Evolutionary conservation across 164 flowering plant species (phyloP), one percentile per base, ranked within the genome.

Genomic region (Annona cherimola): DNA sequence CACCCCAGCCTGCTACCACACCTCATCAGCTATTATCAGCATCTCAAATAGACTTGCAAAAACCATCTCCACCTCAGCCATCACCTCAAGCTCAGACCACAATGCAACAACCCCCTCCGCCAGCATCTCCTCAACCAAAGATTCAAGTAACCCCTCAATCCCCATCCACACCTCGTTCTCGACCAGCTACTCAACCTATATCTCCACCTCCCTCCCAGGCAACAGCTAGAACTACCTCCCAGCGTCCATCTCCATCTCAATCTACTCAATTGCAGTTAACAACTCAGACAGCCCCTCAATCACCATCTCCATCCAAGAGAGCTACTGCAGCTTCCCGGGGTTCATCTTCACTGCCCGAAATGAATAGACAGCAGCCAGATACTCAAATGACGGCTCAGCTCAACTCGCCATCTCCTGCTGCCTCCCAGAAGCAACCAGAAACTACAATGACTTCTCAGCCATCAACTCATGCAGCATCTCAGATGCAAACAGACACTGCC

Each of bases 41-140:
- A 50, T n/a, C n/a, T n/a, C n/a, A n/a, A n/a, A 67, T 45, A 18
- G 67, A 69, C 39, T 61, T 79, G 50, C 72, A 60, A 35, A 70
- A 77, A 0, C 69, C 70, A 60, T 76, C 83, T 1, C 79, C 84
- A 64, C 45, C 80, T 71, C 75, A 67, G 16, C 16, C 63, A 61
- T 57, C 73, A 70, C 42, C 77, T 69, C 72, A 69, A 57, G 14
- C 70, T 4, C n/a, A n/a, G n/a, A n/a, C n/a, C n/a, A n/a, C n/a
- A n/a, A n/a, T n/a, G n/a, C n/a, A n/a, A n/a, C n/a, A 7, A 18
- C 7, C 57, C 5, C 5, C 57, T 12, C 67, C 4, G 42, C 39
- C 67, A n/a, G 39, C 67, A 64, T 20, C 67, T 64, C 19, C 39
- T 66, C 18, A 39, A 12, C 45, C 3, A 12, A 20, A 20, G 46